Percentiles rank a stretch among this genome's conserved stretches.
phyloP scores from a whole-genome alignment of 2,329 filamentous ascomycete species.

The Cordyceps javanica region DNA sequence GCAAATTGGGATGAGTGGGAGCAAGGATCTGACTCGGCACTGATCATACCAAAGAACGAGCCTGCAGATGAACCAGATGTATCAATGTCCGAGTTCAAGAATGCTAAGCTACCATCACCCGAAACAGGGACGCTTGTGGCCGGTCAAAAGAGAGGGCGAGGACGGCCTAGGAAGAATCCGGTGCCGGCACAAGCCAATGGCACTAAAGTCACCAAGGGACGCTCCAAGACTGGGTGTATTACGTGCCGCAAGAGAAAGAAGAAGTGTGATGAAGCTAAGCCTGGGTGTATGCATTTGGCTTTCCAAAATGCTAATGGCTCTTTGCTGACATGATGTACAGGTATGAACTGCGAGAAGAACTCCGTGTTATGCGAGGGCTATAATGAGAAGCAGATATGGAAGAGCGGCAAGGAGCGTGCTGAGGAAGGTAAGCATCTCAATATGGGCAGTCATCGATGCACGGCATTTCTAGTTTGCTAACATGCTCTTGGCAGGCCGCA shows the following conservation, averaged over 20 bases:
- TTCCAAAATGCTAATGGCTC: not conserved
- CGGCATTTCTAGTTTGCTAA: conserved; percentile 14
- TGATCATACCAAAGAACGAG: conserved; percentile 50
- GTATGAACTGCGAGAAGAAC: conserved; percentile 88
- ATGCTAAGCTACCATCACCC: conserved; percentile 25
- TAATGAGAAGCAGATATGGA: conserved; percentile 80
- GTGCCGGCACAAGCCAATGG: conserved; percentile 49
- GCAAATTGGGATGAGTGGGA: conserved; percentile 32
- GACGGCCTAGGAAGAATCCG: conserved; percentile 77
- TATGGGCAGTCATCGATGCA: not conserved
- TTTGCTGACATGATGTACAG: conserved; percentile 35
- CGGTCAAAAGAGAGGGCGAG: conserved; percentile 58
- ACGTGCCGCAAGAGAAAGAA: conserved; percentile 65
- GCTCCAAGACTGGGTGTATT: conserved; percentile 63
- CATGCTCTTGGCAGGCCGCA: conserved; percentile 34
- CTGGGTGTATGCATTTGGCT: conserved; percentile 47
- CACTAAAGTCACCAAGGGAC: conserved; percentile 70
- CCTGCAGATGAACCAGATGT: conserved; percentile 50
- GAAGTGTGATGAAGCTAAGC: conserved; percentile 66
- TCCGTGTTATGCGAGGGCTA: conserved; percentile 89
- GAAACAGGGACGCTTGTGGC: conserved; percentile 18
- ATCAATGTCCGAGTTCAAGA: conserved; percentile 43
- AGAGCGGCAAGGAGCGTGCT: conserved; percentile 70
- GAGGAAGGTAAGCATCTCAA: conserved; percentile 51
- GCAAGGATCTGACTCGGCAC: conserved; percentile 37